Evolutionary conservation across 768 basidiomycete species (phyloP), one percentile per base, ranked within the genome.

Genomic region (Pulveroboletus sp.): DNA sequence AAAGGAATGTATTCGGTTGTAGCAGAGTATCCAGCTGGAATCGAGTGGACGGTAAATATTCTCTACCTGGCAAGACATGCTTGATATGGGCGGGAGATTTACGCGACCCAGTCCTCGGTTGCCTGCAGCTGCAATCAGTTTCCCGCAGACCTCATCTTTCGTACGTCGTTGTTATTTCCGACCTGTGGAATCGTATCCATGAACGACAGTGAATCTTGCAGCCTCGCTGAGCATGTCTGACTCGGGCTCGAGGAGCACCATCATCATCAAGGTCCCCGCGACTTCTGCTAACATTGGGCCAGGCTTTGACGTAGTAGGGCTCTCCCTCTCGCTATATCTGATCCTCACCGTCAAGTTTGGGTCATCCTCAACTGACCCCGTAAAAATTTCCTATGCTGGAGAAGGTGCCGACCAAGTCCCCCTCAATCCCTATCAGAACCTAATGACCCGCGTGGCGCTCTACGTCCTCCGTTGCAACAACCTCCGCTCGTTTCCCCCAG

Each of bases 251-350:
- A 56, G 57, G 44, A 47, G 37, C n/a, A 43, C 60, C 10, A 80
- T 93, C 70, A 76, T 73, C 33, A 91, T 99, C 69, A 80, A 77
- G 55, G 87, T 98, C 46, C 95, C 95, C 9, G 93, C 93, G n/a
- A 97, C 95, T 2, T 93, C 94, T 55, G 95, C 95, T 57, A 99
- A 99, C 74, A 93, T 99, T 63, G 95, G 95, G 3, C 95, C 95
- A 36, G 95, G 95, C 24, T 99, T 99, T 70, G 96, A 99, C 68
- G 96, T 98, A 55, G 93, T 97, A 57, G 96, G 96, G n/a, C 85
- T 99, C 55, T 94, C 95, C 0, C 83, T 98, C 21, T 92, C 91
- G 1, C 80, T 96, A 28, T 78, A 85, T 57, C 80, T 97, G 58
- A 85, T 82, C 14, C 77, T 98, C 61, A 77, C 77, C 41, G 85